These are phyloP conservation scores for Ramichloridium luteum DNA, from an alignment of 2,329 filamentous ascomycete genomes.

Conservation along the genomic window DNA sequence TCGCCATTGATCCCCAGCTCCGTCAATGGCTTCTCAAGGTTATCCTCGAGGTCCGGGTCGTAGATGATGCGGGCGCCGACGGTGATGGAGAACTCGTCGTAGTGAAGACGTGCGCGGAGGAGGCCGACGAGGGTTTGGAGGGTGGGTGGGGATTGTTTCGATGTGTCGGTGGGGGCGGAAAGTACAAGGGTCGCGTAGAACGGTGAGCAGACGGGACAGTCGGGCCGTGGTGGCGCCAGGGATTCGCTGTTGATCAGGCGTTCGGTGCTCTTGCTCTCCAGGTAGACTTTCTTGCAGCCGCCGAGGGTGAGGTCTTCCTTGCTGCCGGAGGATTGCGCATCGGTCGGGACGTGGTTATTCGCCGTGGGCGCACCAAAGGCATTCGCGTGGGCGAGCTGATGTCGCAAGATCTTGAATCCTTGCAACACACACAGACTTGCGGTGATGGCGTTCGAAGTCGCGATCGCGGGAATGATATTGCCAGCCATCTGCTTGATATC, in stretches of 20 bases:
- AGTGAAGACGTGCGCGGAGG: slow-evolving; percentile 58
- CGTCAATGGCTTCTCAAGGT: slow-evolving; percentile 63
- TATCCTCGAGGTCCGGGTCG: slow-evolving; percentile 79
- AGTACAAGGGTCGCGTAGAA: slow-evolving; percentile 18
- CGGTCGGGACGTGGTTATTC: slow-evolving; percentile 9
- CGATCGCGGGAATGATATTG: slow-evolving; percentile 97
- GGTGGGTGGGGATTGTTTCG: slow-evolving; percentile 52
- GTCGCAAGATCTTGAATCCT: slow-evolving; percentile 74
- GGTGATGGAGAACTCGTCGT: slow-evolving; percentile 65
- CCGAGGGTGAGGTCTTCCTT: slow-evolving; percentile 13
- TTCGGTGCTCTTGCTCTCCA: slow-evolving; percentile 53
- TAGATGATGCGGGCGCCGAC: slow-evolving; percentile 63
- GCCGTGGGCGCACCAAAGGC: slow-evolving; percentile 5
- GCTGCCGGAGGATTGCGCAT: slow-evolving; percentile 7
- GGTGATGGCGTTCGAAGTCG: slow-evolving; percentile 93
- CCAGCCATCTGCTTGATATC: slow-evolving; percentile 98
- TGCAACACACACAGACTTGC: slow-evolving; percentile 86
- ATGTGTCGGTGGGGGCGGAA: too few relatives aligned
- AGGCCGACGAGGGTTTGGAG: slow-evolving; percentile 70
- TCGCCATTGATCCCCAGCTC: slow-evolving; percentile 57
- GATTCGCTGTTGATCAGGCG: slow-evolving; percentile 46
- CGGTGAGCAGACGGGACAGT: slow-evolving; percentile 62
- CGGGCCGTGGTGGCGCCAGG: slow-evolving; percentile 55
- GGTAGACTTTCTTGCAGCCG: slow-evolving; percentile 62
- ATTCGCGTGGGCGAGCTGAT: slow-evolving; percentile 28